Evolutionary conservation across 768 basidiomycete species (phyloP).

Genomic region (Obba rivulosa): DNA sequence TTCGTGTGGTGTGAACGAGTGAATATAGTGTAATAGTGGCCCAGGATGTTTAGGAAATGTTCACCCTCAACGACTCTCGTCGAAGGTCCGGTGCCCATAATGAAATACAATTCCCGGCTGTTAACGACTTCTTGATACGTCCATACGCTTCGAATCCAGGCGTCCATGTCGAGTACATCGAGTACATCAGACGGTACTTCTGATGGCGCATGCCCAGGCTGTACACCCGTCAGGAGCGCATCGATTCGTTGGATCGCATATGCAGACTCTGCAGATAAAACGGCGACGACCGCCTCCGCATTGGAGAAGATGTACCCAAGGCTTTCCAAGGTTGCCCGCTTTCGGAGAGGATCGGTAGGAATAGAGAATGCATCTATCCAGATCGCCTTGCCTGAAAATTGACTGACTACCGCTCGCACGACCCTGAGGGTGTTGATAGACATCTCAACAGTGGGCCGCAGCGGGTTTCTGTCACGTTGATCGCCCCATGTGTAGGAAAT

Average conservation of each 20-base stretch:
- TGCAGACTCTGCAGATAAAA: constrained; percentile 7
- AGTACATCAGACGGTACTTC: constrained; percentile 1
- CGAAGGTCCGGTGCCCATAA: constrained; percentile 3
- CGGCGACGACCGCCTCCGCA: constrained; percentile 10
- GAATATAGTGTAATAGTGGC: constrained; percentile 5
- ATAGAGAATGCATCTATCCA: constrained; percentile 16
- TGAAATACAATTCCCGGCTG: constrained; percentile 6
- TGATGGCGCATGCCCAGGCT: background rate
- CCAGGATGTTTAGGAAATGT: constrained; percentile 8
- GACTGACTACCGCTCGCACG: constrained; percentile 8
- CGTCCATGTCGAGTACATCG: constrained; percentile 13
- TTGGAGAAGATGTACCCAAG: constrained; percentile 14
- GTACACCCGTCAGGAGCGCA: background rate
- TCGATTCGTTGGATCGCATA: constrained; percentile 12
- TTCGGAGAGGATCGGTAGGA: constrained; percentile 9
- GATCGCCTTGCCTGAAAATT: constrained; percentile 4
- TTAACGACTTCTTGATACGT: constrained; percentile 18
- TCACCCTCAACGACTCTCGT: background rate
- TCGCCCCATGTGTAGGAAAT: constrained; percentile 20
- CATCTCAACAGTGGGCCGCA: constrained; percentile 12
- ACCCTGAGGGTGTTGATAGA: constrained; percentile 13
- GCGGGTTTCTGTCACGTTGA: constrained; percentile 6
- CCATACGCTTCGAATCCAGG: constrained; percentile 18
- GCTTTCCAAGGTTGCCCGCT: constrained; percentile 13
- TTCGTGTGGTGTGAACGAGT: background rate